Percentiles rank a stretch among this genome's conserved stretches.
Evolutionary conservation across 306 rosid genomes (phyloP).

Genomic region (Cucumis melo): DNA sequence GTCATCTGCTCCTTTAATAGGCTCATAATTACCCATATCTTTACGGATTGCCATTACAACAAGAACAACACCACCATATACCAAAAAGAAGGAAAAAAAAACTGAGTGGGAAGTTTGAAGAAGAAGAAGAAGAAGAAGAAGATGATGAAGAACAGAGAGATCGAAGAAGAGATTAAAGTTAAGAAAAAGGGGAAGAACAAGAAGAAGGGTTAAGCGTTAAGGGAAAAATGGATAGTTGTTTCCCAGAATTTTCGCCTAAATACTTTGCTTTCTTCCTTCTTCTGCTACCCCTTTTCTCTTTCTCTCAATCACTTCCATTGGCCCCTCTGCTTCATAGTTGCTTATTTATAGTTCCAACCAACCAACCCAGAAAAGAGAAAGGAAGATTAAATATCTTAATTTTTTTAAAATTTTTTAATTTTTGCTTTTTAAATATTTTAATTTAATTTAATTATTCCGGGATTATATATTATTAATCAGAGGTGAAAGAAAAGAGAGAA

Average conservation of each 20-base stretch:
- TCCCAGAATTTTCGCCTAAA: neutral
- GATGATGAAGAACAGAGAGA: neutral
- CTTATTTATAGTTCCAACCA: neutral
- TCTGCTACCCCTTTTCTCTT: neutral
- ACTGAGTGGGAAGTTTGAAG: neutral
- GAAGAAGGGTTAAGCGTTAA: neutral
- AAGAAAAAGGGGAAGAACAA: neutral
- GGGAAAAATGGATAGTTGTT: neutral
- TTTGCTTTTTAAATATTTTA: neutral
- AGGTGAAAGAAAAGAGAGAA: too few relatives aligned
- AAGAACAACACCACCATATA: too few relatives aligned
- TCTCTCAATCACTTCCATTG: neutral
- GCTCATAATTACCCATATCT: constrained; percentile 16
- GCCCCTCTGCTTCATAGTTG: neutral
- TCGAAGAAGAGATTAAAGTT: neutral
- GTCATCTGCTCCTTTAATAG: constrained; percentile 13
- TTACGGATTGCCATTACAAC: neutral
- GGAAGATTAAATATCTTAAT: neutral
- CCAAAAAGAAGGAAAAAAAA: neutral
- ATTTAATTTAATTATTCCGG: neutral
- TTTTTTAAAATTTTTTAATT: too few relatives aligned
- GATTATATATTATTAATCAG: neutral
- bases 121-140: neutral
- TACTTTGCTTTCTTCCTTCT: neutral
- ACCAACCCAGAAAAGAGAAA: neutral